Evolutionary conservation across 2,329 filamentous ascomycete species (phyloP), one percentile per base, ranked within the genome.

Genomic region (Cladosporium sp.): DNA sequence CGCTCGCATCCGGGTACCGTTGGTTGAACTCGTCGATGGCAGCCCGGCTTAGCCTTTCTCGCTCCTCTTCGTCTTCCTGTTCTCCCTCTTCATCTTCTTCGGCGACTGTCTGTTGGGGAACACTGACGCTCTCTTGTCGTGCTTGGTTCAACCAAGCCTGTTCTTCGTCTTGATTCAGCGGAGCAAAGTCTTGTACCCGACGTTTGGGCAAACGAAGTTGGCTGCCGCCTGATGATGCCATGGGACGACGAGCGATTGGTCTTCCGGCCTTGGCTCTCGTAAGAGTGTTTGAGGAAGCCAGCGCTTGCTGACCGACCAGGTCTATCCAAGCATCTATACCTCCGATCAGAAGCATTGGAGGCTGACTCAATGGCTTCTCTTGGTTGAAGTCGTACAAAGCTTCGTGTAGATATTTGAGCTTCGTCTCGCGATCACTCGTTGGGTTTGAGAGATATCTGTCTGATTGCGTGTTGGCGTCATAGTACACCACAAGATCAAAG

Each of bases 401-500:
- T 62, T 91, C 87, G 68, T 88, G 86, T 12, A 99, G 78, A 15
- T 86, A 86, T 63, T 86, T 80, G 19, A 97, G 74, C n/a, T 86
- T 83, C 20, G 61, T 59, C 59, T 79, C 75, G 6, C 67, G 66
- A 37, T 76, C 73, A 17, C 67, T 73, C 1, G 65, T 68, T 7
- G 79, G 77, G 22, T 77, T 75, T 17, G 75, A 78, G 38, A 83
- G 75, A 66, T 82, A 95, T 66, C 63, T 78, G 64, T 73, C 82
- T 59, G 68, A 89, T 80, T 71, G 81, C 62, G 84, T 86, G 14
- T 72, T 74, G 64, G 93, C 83, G 72, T 99, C 92, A 71, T 97
- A 96, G 67, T 95, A 94, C 0, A 99, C 89, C 11, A 99, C 83
- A 42, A 97, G 75, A 65, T 97, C 92, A 66, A 89, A 96, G 58